Conservation (phyloP, 169 alveolate genomes). For the Plasmodium gaboni region DNA sequence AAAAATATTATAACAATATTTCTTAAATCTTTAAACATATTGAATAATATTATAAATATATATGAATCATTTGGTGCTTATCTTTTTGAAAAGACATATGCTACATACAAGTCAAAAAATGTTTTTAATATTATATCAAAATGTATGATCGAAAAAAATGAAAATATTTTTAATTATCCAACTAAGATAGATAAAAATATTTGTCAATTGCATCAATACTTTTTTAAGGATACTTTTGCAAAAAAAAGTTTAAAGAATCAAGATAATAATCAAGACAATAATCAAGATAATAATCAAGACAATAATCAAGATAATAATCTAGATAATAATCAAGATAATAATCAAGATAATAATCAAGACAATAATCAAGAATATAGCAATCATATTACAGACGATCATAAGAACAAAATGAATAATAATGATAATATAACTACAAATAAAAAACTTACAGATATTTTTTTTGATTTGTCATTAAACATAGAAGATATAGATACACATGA, state of each 20-base stretch:
- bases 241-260: neutral
- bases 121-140: slow-evolving; percentile 9
- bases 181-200: slow-evolving; percentile 6
- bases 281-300: too few relatives aligned
- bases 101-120: slow-evolving; percentile 10
- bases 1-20: slow-evolving; percentile 24
- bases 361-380: neutral
- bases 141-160: slow-evolving; percentile 4
- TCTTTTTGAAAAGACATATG: slow-evolving; percentile 44
- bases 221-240: slow-evolving; percentile 4
- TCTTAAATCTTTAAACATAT: slow-evolving; percentile 17
- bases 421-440: neutral
- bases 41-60: slow-evolving; percentile 9
- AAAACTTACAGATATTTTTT: neutral
- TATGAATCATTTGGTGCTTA: slow-evolving; percentile 23
- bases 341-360: too few relatives aligned
- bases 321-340: too few relatives aligned
- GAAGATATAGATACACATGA: slow-evolving; percentile 27
- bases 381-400: neutral
- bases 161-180: slow-evolving; percentile 7
- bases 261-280: too few relatives aligned
- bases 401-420: neutral
- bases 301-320: too few relatives aligned
- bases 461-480: neutral
- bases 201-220: slow-evolving; percentile 31